These are phyloP conservation scores for Sesbania bispinosa DNA, from an alignment of 306 rosid species.

Conservation along the genomic window DNA sequence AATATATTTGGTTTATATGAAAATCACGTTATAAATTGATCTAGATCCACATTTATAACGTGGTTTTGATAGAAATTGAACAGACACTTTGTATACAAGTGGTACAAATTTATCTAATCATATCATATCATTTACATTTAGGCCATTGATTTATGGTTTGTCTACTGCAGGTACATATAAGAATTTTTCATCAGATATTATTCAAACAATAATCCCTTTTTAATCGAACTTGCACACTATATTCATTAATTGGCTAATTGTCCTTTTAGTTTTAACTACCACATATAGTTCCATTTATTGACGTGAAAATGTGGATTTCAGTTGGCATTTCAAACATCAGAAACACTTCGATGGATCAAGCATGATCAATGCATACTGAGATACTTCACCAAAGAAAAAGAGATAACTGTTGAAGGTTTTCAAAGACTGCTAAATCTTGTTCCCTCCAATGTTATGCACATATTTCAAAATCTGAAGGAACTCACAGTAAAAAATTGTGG, in stretches of 20 bases:
- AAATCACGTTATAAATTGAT: too few species aligned
- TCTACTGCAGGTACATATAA: too few species aligned
- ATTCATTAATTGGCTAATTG: not conserved
- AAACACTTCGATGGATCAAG: slow-evolving; percentile 15
- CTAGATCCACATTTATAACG: too few species aligned
- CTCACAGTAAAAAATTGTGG: slow-evolving; percentile 18
- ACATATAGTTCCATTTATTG: not conserved
- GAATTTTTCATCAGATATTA: too few species aligned
- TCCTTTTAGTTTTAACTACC: not conserved
- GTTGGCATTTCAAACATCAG: slow-evolving; percentile 17
- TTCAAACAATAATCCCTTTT: too few species aligned
- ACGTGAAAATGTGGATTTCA: not conserved
- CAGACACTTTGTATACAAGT: too few species aligned
- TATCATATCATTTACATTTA: too few species aligned
- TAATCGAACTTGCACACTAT: not conserved
- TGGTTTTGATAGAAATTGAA: too few species aligned
- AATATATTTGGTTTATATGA: too few species aligned
- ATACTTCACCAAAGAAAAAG: slow-evolving; percentile 12
- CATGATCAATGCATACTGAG: not conserved
- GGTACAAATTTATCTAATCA: too few species aligned
- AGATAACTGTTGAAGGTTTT: not conserved
- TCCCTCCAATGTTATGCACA: slow-evolving; percentile 14
- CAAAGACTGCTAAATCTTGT: slow-evolving; percentile 18
- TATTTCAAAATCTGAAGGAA: slow-evolving; percentile 14
- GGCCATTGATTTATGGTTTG: too few species aligned